Percentiles rank a stretch among this genome's conserved stretches.
phyloP scores from a whole-genome alignment of 2,329 filamentous ascomycete species.

The Didymella pinodella region DNA sequence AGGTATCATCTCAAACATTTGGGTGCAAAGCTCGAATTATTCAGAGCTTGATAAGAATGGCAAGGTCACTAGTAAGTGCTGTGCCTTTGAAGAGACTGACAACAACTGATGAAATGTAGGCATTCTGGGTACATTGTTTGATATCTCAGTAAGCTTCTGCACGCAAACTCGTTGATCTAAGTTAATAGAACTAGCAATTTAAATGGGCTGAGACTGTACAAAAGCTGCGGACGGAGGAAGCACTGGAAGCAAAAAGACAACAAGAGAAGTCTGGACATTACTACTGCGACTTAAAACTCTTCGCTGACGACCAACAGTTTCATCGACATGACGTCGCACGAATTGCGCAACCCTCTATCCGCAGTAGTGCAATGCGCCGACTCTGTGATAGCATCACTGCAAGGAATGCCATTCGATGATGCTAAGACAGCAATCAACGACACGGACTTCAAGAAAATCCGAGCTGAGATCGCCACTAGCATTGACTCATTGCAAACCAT shows the following conservation, averaged over 20 bases:
- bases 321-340: slow-evolving; percentile 49
- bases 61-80: slow-evolving; percentile 32
- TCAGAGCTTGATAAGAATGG: slow-evolving; percentile 36
- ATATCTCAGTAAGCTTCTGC: slow-evolving; percentile 36
- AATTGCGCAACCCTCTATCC: slow-evolving; percentile 44
- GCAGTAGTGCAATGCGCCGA: slow-evolving; percentile 56
- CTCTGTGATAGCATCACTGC: slow-evolving; percentile 42
- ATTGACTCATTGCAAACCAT: slow-evolving; percentile 47
- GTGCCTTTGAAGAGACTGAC: not conserved
- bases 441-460: slow-evolving; percentile 17
- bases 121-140: slow-evolving; percentile 48
- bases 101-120: slow-evolving; percentile 12
- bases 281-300: too few relatives aligned
- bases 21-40: slow-evolving; percentile 38
- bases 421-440: slow-evolving; percentile 12
- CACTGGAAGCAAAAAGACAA: slow-evolving; percentile 49
- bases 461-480: slow-evolving; percentile 32
- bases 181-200: slow-evolving; percentile 30
- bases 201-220: slow-evolving; percentile 51
- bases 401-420: slow-evolving; percentile 8
- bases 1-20: slow-evolving; percentile 33
- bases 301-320: slow-evolving; percentile 30
- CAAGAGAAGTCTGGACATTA: slow-evolving; percentile 41
- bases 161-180: not conserved
- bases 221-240: slow-evolving; percentile 44